These are phyloP conservation scores for Craterostigma plantagineum DNA, from an alignment of 257 asterid species.

Conservation along the genomic window DNA sequence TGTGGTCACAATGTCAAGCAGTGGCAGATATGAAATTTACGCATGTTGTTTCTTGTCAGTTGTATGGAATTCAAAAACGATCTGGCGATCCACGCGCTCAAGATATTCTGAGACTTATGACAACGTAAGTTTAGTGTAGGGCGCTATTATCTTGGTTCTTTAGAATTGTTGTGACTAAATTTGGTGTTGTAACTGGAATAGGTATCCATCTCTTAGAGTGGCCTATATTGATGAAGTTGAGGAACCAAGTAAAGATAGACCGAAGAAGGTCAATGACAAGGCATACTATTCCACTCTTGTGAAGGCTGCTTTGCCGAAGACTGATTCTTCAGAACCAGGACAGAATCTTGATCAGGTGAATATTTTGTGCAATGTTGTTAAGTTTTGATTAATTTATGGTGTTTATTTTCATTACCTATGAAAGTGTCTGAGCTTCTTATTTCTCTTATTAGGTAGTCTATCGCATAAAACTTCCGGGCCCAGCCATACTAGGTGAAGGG, in stretches of 20 bases:
- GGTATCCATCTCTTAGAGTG: conserved; percentile 81
- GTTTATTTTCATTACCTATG: too few species aligned
- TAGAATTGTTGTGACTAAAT: background rate
- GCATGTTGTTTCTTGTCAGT: conserved; percentile 75
- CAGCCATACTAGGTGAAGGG: conserved; percentile 82
- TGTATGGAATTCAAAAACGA: conserved; percentile 74
- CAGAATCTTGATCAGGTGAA: conserved; percentile 87
- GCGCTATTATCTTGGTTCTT: background rate
- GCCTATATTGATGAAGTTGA: conserved; percentile 88
- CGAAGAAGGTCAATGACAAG: conserved; percentile 56
- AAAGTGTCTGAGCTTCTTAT: background rate
- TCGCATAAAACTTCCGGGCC: conserved; percentile 87
- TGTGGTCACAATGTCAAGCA: conserved; percentile 80
- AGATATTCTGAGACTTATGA: conserved; percentile 76
- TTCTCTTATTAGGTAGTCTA: conserved; percentile 39
- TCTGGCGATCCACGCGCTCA: conserved; percentile 84
- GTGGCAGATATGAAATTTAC: conserved; percentile 91
- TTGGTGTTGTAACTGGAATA: conserved; percentile 9
- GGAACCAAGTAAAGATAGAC: conserved; percentile 55
- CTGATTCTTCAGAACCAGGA: conserved; percentile 62
- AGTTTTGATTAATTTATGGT: too few species aligned
- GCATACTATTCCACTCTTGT: conserved; percentile 75
- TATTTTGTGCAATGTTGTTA: too few species aligned
- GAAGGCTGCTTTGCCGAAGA: conserved; percentile 76
- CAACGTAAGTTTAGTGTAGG: conserved; percentile 26